These are phyloP conservation scores for Cladosporium sp. DNA, from an alignment of 2,329 filamentous ascomycete genomes.

Conservation along the genomic window DNA sequence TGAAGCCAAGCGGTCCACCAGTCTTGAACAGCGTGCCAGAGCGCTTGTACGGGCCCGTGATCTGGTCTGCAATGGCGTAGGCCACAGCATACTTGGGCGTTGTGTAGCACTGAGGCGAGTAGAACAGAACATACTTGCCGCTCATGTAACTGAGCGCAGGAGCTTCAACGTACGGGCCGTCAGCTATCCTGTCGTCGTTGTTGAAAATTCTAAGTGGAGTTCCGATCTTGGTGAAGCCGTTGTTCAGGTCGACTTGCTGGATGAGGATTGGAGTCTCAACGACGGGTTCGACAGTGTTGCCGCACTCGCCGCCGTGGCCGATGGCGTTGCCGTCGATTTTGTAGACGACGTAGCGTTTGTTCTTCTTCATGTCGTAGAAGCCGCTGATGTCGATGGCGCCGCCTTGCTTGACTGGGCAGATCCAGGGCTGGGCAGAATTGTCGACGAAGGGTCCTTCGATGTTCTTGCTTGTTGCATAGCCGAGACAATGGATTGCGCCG, in stretches of 20 bases:
- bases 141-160: conserved; percentile 30
- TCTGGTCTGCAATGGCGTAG: conserved; percentile 30
- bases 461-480: conserved; percentile 28
- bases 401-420: conserved; percentile 29
- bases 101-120: conserved; percentile 33
- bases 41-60: conserved; percentile 31
- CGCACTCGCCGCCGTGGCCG: conserved; percentile 30
- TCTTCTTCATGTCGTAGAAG: conserved; percentile 25
- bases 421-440: conserved; percentile 27
- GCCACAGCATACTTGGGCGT: conserved; percentile 32
- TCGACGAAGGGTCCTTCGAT: conserved; percentile 34
- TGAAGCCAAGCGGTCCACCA: conserved; percentile 27
- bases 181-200: conserved; percentile 25
- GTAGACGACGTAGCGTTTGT: conserved; percentile 31
- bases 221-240: conserved; percentile 31
- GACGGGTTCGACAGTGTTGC: conserved; percentile 30
- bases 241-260: conserved; percentile 28
- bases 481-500: conserved; percentile 30
- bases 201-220: conserved; percentile 27
- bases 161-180: conserved; percentile 38
- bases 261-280: conserved; percentile 33
- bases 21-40: conserved; percentile 30
- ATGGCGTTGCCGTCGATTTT: conserved; percentile 36
- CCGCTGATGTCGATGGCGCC: conserved; percentile 34
- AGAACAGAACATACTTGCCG: conserved; percentile 36